A percentile compares a stretch with the other conserved stretches of the same genome.
These are phyloP conservation scores for Xylona heveae DNA, from an alignment of 495 filamentous ascomycete genomes.

Conservation along the genomic window DNA sequence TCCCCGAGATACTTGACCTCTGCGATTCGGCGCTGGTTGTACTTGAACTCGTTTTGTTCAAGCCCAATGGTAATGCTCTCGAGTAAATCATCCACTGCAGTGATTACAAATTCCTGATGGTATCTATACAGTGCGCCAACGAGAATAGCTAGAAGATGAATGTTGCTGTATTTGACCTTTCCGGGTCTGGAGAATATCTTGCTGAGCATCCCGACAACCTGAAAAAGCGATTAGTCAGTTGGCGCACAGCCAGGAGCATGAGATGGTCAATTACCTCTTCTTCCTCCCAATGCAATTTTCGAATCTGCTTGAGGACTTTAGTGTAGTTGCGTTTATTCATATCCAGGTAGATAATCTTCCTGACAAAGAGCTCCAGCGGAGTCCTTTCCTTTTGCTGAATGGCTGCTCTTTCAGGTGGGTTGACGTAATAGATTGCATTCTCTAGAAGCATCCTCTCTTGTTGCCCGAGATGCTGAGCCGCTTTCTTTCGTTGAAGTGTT, in stretches of 20 bases:
- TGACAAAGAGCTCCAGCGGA: constrained; percentile 78
- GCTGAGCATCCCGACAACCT: constrained; percentile 63
- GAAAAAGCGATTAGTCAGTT: constrained; percentile 8
- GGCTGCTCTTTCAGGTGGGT: constrained; percentile 79
- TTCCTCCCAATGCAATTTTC: constrained; percentile 95
- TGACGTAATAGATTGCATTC: constrained; percentile 95
- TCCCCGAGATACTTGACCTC: constrained; percentile 95
- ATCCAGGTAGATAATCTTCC: constrained; percentile 77
- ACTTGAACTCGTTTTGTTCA: constrained; percentile 93
- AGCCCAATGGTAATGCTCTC: constrained; percentile 77
- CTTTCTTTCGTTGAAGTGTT: constrained; percentile 88
- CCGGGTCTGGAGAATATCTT: constrained; percentile 90
- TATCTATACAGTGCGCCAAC: constrained; percentile 73
- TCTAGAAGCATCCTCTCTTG: constrained; percentile 97
- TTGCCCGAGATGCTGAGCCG: constrained; percentile 80
- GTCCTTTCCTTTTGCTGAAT: constrained; percentile 93
- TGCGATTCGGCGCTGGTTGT: constrained; percentile 85
- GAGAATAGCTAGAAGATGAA: constrained; percentile 87
- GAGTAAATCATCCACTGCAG: constrained; percentile 71
- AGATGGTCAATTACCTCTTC: constrained; percentile 31
- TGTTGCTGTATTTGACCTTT: constrained; percentile 94
- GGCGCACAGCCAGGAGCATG: neutral
- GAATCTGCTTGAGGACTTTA: constrained; percentile 77
- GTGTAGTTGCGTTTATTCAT: constrained; percentile 88
- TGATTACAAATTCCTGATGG: constrained; percentile 74